phyloP scores from a whole-genome alignment of 805 yeast genomes.

The Wickerhamomyces chambardii region DNA sequence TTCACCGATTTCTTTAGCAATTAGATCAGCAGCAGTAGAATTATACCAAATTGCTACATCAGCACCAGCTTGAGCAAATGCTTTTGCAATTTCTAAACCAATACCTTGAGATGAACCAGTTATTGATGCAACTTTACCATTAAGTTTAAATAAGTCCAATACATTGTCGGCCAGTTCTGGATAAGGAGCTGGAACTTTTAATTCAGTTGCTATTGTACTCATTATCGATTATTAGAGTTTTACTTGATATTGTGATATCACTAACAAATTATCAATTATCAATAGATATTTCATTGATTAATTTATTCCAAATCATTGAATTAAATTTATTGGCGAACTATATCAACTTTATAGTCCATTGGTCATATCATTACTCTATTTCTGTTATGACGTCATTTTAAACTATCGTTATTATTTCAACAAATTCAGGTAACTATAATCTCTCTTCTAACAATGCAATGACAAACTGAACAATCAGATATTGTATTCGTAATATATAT shows the following conservation, averaged over 20 bases:
- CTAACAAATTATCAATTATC: too few relatives aligned
- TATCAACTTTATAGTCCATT: too few relatives aligned
- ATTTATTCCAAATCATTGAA: too few relatives aligned
- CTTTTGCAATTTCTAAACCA: slow-evolving; percentile 76
- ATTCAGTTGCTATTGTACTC: slow-evolving; percentile 14
- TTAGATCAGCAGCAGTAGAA: slow-evolving; percentile 17
- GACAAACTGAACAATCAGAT: too few relatives aligned
- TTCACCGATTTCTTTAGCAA: slow-evolving; percentile 44
- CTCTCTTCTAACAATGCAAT: too few relatives aligned
- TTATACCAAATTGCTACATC: slow-evolving; percentile 48
- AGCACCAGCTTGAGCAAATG: slow-evolving; percentile 86
- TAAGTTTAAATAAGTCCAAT: slow-evolving; percentile 65
- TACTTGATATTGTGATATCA: neutral
- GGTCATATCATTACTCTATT: too few relatives aligned
- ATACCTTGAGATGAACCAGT: slow-evolving; percentile 85
- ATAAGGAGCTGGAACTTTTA: slow-evolving; percentile 33
- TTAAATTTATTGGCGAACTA: too few relatives aligned
- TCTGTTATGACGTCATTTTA: too few relatives aligned
- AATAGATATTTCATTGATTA: too few relatives aligned
- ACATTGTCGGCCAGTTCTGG: slow-evolving; percentile 46
- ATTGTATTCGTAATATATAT: too few relatives aligned
- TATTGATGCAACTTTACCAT: slow-evolving; percentile 78
- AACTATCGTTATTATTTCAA: too few relatives aligned
- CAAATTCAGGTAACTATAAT: too few relatives aligned
- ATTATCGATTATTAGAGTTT: neutral